phyloP scores from a whole-genome alignment of 345 rosid species.

The Citrus maxima region DNA sequence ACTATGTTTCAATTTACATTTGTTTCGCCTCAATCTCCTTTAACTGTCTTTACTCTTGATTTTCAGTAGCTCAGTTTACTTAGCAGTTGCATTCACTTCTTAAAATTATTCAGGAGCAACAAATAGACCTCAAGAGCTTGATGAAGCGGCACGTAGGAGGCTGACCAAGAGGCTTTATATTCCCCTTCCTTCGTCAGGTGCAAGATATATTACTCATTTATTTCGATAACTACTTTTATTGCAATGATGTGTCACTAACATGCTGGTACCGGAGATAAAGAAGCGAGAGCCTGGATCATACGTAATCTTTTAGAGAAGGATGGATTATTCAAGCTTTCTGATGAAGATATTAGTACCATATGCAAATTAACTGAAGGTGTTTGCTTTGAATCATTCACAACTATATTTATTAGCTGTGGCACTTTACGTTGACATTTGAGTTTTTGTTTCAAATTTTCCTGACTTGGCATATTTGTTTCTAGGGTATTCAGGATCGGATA shows the following conservation, averaged over 20 bases:
- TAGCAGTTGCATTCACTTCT: constrained; percentile 4
- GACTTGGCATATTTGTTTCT: neutral
- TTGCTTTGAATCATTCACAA: neutral
- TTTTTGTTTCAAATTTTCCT: neutral
- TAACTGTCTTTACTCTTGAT: neutral
- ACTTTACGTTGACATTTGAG: neutral
- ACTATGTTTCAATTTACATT: neutral
- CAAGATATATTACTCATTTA: constrained; percentile 8
- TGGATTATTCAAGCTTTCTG: constrained; percentile 76
- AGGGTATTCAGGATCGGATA: constrained; percentile 98
- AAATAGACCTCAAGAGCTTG: constrained; percentile 97
- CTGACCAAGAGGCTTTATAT: constrained; percentile 92
- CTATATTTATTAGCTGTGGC: neutral
- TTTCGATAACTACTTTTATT: constrained; percentile 9
- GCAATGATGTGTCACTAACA: constrained; percentile 13
- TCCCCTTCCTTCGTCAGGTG: constrained; percentile 93
- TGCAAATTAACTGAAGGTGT: constrained; percentile 82
- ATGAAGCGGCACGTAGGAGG: constrained; percentile 96
- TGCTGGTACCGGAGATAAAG: constrained; percentile 36
- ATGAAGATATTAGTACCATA: constrained; percentile 62
- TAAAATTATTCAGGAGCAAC: constrained; percentile 69
- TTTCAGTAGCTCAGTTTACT: neutral
- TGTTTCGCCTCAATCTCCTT: neutral
- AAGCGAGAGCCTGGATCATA: constrained; percentile 94
- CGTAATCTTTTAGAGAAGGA: constrained; percentile 82